Conservation (phyloP, 1,284 basidiomycete genomes). For the Singerocomus rubriflavus region DNA sequence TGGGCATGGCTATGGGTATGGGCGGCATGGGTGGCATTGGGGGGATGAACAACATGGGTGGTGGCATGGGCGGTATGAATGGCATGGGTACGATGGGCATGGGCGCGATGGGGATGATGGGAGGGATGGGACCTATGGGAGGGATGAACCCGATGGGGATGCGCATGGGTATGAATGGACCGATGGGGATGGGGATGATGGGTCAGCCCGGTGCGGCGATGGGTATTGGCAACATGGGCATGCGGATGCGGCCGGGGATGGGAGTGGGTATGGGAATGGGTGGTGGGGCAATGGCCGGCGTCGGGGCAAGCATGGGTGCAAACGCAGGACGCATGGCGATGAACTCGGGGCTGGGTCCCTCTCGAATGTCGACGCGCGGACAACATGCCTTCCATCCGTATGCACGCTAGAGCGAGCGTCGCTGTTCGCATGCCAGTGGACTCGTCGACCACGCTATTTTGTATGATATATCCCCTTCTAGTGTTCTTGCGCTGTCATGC, state of each 20-base stretch:
- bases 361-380: slow-evolving; percentile 51
- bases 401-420: slow-evolving; percentile 37
- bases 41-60: slow-evolving; percentile 30
- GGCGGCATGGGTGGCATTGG: slow-evolving; percentile 37
- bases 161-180: slow-evolving; percentile 39
- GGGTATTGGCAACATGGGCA: slow-evolving; percentile 32
- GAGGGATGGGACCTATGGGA: slow-evolving; percentile 35
- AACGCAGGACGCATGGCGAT: slow-evolving; percentile 36
- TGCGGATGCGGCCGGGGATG: slow-evolving; percentile 35
- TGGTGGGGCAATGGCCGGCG: slow-evolving; percentile 30
- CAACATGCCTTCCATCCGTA: slow-evolving; percentile 63
- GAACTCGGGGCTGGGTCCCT: slow-evolving; percentile 51
- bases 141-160: slow-evolving; percentile 33
- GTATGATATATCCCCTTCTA: slow-evolving; percentile 33
- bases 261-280: slow-evolving; percentile 34
- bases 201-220: slow-evolving; percentile 28
- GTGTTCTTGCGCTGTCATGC: slow-evolving; percentile 12
- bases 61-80: slow-evolving; percentile 25
- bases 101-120: slow-evolving; percentile 38
- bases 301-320: slow-evolving; percentile 37
- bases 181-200: slow-evolving; percentile 33
- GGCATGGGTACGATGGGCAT: slow-evolving; percentile 37
- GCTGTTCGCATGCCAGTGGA: not conserved
- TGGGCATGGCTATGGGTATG: slow-evolving; percentile 39
- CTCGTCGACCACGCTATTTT: slow-evolving; percentile 18